These are phyloP conservation scores for Apiospora phragmitis DNA, from an alignment of 2,329 filamentous ascomycete species.

Conservation along the genomic window DNA sequence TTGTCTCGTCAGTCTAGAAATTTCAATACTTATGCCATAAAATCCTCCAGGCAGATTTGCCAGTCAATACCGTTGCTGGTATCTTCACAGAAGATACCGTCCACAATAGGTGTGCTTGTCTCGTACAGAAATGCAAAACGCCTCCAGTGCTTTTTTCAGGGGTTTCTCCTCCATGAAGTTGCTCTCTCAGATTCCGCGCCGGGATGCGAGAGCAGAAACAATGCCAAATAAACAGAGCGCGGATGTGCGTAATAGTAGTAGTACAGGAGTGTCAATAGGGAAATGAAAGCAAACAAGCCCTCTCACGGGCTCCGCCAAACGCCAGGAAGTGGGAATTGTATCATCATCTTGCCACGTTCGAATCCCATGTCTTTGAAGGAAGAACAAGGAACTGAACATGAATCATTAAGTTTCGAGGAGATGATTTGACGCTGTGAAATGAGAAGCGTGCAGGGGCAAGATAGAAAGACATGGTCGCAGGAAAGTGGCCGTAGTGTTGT, in stretches of 20 bases:
- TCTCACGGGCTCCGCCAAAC: background rate
- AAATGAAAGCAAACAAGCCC: slow-evolving; percentile 12
- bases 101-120: background rate
- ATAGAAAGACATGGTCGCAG: background rate
- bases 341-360: slow-evolving; percentile 18
- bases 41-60: background rate
- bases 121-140: slow-evolving; percentile 1
- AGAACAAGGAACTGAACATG: slow-evolving; percentile 21
- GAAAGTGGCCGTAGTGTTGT: background rate
- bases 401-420: slow-evolving; percentile 25
- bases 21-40: background rate
- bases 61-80: background rate
- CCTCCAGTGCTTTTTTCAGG: slow-evolving; percentile 2
- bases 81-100: slow-evolving; percentile 8
- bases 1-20: slow-evolving; percentile 2
- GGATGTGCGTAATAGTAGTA: background rate
- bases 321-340: slow-evolving; percentile 23
- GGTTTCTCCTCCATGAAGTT: background rate
- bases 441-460: background rate
- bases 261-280: slow-evolving; percentile 15
- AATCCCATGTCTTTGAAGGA: slow-evolving; percentile 17
- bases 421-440: background rate
- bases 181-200: background rate
- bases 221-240: background rate
- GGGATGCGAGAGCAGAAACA: background rate